phyloP scores from a whole-genome alignment of 2,329 filamentous ascomycete genomes.

The Monosporascus sp. region DNA sequence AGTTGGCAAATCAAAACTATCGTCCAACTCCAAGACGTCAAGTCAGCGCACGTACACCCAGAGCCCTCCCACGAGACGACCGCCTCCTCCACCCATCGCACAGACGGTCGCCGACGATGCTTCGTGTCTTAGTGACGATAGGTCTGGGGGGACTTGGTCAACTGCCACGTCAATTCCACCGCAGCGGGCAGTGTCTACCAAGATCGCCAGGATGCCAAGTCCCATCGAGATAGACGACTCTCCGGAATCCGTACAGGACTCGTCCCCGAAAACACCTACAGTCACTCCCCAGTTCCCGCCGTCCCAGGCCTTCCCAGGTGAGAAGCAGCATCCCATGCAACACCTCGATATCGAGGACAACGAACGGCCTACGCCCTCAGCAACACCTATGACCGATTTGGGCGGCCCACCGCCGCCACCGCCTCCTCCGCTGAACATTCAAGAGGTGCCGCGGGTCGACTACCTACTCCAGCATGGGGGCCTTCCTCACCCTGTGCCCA shows the following conservation, averaged over 20 bases:
- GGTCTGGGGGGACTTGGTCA: conserved; percentile 23
- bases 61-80: conserved; percentile 22
- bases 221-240: conserved; percentile 44
- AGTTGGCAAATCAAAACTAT: conserved; percentile 48
- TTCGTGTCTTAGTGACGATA: conserved; percentile 29
- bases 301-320: conserved; percentile 34
- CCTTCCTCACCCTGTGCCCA: conserved; percentile 64
- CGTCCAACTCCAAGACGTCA: conserved; percentile 50
- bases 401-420: conserved; percentile 49
- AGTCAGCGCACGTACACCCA: conserved; percentile 53
- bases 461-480: conserved; percentile 90
- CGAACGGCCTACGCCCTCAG: conserved; percentile 33
- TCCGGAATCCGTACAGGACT: conserved; percentile 44
- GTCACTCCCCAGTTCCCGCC: conserved; percentile 46
- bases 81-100: conserved; percentile 27
- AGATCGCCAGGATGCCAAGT: conserved; percentile 22
- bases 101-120: conserved; percentile 19
- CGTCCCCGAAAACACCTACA: conserved; percentile 58
- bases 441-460: conserved; percentile 77
- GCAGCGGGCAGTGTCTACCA: conserved; percentile 28
- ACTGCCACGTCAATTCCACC: conserved; percentile 30
- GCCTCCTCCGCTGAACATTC: conserved; percentile 67
- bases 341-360: conserved; percentile 31
- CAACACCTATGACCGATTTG: conserved; percentile 38
- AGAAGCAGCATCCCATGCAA: conserved; percentile 32